Evolutionary conservation across 1,284 basidiomycete genomes (phyloP), one percentile per base, ranked within the genome.

Genomic region (Tremellales sp.): DNA sequence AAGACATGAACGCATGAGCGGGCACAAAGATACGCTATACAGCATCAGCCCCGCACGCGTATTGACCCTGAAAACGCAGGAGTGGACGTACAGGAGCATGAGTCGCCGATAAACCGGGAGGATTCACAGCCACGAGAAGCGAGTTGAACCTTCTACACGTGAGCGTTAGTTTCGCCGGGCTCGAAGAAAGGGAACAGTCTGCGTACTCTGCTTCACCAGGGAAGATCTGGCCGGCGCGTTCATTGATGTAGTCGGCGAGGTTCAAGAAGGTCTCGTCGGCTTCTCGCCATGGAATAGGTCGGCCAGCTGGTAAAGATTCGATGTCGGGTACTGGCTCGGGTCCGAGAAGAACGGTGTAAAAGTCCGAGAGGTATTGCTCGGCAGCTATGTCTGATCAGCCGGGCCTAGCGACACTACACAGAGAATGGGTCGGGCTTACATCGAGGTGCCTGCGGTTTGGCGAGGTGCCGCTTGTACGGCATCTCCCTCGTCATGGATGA

Each of bases 281-380:
- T 3, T 54, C 21, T 13, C 31, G n/a, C 65, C 64, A 68, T 1
- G 57, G 48, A 0, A 60, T 40, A 5, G 62, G 19, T 2, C 31
- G 36, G 2, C 43, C 52, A 8, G 49, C 46, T 0, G 68, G 67
- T 25, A 69, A 55, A 26, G 53, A 42, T 1, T 58, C 39, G 24
- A 68, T 48, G 10, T 27, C 13, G 0, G 57, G 48, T 1, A 50
- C 51, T 6, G 49, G 24, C 6, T 58, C 54, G 8, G 62, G 52
- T 12, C 69, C 62, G 26, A 43, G 51, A 5, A 57, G 45, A 8
- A 61, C 53, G 4, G 69, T 72, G 54, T 67, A 72, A 56, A 70
- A 68, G 0, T 63, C 64, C 1, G 61, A 66, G 7, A 67, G 47
- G 10, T 52, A 51, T 8, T 53, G 46, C 17, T 70, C 65, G 5